These are phyloP conservation scores for Emmonsiellopsis sp. DNA, from an alignment of 2,329 filamentous ascomycete genomes.

Conservation along the genomic window DNA sequence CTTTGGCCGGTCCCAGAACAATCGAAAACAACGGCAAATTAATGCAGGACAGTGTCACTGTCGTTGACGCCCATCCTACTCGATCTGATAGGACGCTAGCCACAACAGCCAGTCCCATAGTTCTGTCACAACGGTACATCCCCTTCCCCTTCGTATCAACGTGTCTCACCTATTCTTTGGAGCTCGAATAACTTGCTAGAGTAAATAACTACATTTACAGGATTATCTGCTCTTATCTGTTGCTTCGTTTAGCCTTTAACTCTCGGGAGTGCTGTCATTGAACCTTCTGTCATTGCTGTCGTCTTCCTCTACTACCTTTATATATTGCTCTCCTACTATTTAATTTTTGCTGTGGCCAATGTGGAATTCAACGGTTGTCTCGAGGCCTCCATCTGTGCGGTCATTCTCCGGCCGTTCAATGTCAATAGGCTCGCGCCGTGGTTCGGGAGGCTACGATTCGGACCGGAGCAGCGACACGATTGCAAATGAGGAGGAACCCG, in stretches of 20 bases:
- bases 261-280: not conserved
- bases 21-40: not conserved
- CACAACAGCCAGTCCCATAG: not conserved
- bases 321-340: not conserved
- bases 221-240: not conserved
- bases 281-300: not conserved
- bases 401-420: slow-evolving; percentile 1
- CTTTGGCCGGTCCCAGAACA: not conserved
- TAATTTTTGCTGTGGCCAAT: not conserved
- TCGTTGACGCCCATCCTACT: not conserved
- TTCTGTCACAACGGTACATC: not conserved
- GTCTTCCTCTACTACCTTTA: not conserved
- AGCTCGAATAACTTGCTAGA: not conserved
- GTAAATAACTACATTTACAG: not conserved
- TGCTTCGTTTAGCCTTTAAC: not conserved
- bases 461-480: slow-evolving; percentile 15
- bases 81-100: not conserved
- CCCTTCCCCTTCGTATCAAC: not conserved
- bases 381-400: slow-evolving; percentile 1
- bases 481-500: not conserved
- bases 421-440: not conserved
- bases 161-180: not conserved
- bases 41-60: not conserved
- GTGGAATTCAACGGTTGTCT: slow-evolving; percentile 2
- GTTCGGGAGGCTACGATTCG: slow-evolving; percentile 2